A percentile compares a stretch with the other conserved stretches of the same genome.
Conservation (phyloP, 306 rosid genomes). For the Lathyrus sativus region DNA sequence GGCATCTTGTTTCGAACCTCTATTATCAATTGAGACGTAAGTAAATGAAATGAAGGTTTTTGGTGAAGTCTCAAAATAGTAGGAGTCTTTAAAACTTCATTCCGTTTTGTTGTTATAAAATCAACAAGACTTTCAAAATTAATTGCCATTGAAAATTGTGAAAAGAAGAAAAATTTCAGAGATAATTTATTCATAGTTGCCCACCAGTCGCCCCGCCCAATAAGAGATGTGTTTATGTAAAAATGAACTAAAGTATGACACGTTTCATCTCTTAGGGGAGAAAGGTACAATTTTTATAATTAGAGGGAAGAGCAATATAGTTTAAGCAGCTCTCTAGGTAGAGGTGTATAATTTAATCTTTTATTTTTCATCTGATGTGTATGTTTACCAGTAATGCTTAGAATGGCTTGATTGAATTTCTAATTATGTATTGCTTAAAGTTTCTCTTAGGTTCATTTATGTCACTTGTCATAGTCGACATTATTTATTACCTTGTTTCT, state of each 20-base stretch:
- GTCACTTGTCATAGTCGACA: not conserved
- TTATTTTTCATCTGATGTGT: constrained; percentile 19
- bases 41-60: not conserved
- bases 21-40: not conserved
- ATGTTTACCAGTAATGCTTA: constrained; percentile 26
- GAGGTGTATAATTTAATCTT: not conserved
- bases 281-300: not conserved
- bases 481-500: constrained; percentile 16
- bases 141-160: not conserved
- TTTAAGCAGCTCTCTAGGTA: constrained; percentile 5
- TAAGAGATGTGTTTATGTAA: not conserved
- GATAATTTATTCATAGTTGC: not conserved
- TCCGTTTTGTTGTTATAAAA: not conserved
- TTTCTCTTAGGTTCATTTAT: constrained; percentile 31
- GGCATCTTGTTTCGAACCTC: not conserved
- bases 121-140: not conserved
- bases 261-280: not conserved
- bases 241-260: not conserved
- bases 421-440: constrained; percentile 29
- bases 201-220: not conserved
- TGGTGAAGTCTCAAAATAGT: not conserved
- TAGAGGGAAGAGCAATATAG: not conserved
- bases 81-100: constrained; percentile 8
- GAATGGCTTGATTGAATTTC: constrained; percentile 29
- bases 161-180: not conserved